A percentile compares a stretch with the other conserved stretches of the same genome.
Evolutionary conservation across 2,329 filamentous ascomycete genomes (phyloP).

Genomic region (Aphanoascus verrucosus): DNA sequence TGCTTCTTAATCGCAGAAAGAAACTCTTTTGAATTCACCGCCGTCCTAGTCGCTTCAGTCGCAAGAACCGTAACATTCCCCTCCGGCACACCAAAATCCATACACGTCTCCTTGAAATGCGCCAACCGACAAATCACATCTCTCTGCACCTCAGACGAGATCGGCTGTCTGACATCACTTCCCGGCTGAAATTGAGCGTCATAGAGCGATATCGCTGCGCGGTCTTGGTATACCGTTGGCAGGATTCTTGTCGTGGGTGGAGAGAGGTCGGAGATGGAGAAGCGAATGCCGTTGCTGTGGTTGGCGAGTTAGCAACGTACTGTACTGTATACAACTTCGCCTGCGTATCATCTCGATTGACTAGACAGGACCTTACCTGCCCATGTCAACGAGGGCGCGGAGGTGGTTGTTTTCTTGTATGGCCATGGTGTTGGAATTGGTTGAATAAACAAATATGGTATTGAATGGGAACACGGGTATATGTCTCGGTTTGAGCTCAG

Average conservation of each 20-base stretch:
- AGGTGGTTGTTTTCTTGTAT: neutral
- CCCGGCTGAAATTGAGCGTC: constrained; percentile 54
- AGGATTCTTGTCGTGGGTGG: constrained; percentile 61
- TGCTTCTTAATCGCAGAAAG: constrained; percentile 50
- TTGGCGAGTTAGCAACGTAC: neutral
- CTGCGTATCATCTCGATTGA: neutral
- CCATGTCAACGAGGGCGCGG: constrained; percentile 10
- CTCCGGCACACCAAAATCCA: constrained; percentile 54
- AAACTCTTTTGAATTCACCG: constrained; percentile 61
- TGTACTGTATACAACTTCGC: too few species aligned
- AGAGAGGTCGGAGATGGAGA: constrained; percentile 75
- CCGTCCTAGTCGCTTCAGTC: constrained; percentile 78
- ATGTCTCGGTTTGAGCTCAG: neutral
- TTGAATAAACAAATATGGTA: neutral
- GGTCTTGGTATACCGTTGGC: constrained; percentile 64
- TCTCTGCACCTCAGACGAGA: constrained; percentile 49
- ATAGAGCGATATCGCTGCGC: constrained; percentile 74
- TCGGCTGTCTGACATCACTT: constrained; percentile 39
- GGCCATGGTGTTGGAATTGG: neutral
- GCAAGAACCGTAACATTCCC: constrained; percentile 64
- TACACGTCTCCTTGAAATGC: constrained; percentile 61
- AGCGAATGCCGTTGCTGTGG: constrained; percentile 73
- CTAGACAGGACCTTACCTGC: constrained; percentile 2
- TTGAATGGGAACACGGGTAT: neutral
- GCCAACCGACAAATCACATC: constrained; percentile 56